Percentiles rank a stretch among this genome's conserved stretches.
These are phyloP conservation scores for Kalanchoe fedtschenkoi DNA, from an alignment of 164 flowering plant species.

Conservation along the genomic window DNA sequence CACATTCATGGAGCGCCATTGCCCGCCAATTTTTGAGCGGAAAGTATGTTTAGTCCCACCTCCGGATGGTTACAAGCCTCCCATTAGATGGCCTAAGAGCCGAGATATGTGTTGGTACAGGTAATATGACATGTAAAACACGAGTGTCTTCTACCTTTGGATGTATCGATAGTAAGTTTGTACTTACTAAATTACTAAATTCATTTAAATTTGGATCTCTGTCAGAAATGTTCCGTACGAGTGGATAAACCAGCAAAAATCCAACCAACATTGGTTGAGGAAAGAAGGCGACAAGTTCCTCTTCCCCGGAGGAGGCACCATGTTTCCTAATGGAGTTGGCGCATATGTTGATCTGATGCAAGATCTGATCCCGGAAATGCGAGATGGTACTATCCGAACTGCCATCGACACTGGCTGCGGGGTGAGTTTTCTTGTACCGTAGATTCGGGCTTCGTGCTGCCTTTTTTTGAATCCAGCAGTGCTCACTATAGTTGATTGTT, in stretches of 20 bases:
- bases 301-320: slow-evolving; percentile 98
- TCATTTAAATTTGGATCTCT: background rate
- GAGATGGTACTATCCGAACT: slow-evolving; percentile 78
- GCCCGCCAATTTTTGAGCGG: slow-evolving; percentile 81
- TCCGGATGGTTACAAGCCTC: slow-evolving; percentile 87
- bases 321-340: slow-evolving; percentile 90
- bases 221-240: slow-evolving; percentile 93
- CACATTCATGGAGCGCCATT: slow-evolving; percentile 86
- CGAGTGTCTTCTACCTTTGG: background rate
- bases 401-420: slow-evolving; percentile 80
- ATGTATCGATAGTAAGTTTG: background rate
- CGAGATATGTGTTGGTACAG: slow-evolving; percentile 88
- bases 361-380: slow-evolving; percentile 84
- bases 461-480: background rate
- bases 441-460: background rate
- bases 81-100: slow-evolving; percentile 94
- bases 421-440: background rate
- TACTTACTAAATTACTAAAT: background rate
- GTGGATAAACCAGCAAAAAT: slow-evolving; percentile 94
- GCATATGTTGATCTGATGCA: slow-evolving; percentile 83
- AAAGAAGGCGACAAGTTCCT: slow-evolving; percentile 86
- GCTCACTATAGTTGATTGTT: background rate
- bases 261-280: slow-evolving; percentile 84
- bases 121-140: slow-evolving; percentile 23
- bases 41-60: slow-evolving; percentile 89